phyloP scores from a whole-genome alignment of 768 basidiomycete species.

The Leccinum boreale region DNA sequence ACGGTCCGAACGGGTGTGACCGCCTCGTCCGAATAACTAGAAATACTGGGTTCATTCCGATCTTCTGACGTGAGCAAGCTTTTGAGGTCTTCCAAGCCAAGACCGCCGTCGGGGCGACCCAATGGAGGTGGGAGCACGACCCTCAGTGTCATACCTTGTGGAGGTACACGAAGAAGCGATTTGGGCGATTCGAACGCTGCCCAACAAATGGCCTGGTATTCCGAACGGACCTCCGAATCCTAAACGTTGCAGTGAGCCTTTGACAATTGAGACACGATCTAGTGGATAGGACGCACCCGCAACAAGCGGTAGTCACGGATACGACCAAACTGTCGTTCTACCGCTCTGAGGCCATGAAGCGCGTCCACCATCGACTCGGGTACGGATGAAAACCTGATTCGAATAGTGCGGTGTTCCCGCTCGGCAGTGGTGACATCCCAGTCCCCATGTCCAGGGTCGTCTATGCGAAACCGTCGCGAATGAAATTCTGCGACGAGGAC shows the following conservation, averaged over 20 bases:
- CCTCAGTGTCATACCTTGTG: slow-evolving; percentile 28
- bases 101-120: slow-evolving; percentile 29
- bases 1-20: slow-evolving; percentile 9
- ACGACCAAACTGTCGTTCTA: slow-evolving; percentile 55
- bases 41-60: neutral
- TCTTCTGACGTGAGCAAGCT: slow-evolving; percentile 24
- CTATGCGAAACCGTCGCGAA: slow-evolving; percentile 19
- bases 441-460: slow-evolving; percentile 20
- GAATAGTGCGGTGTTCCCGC: slow-evolving; percentile 28
- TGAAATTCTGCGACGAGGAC: slow-evolving; percentile 1
- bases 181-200: slow-evolving; percentile 45
- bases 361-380: slow-evolving; percentile 48
- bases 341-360: slow-evolving; percentile 46
- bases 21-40: slow-evolving; percentile 4
- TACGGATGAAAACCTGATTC: slow-evolving; percentile 39
- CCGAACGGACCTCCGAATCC: slow-evolving; percentile 46
- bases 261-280: neutral
- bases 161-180: slow-evolving; percentile 37
- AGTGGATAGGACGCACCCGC: slow-evolving; percentile 36
- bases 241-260: slow-evolving; percentile 18
- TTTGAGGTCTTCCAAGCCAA: slow-evolving; percentile 31
- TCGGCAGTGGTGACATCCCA: slow-evolving; percentile 8
- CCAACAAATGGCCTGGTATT: slow-evolving; percentile 42
- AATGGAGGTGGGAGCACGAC: slow-evolving; percentile 27
- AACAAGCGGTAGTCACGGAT: slow-evolving; percentile 41